A percentile compares a stretch with the other conserved stretches of the same genome.
Evolutionary conservation across 2,329 filamentous ascomycete genomes (phyloP).

Genomic region (Cytospora mali): DNA sequence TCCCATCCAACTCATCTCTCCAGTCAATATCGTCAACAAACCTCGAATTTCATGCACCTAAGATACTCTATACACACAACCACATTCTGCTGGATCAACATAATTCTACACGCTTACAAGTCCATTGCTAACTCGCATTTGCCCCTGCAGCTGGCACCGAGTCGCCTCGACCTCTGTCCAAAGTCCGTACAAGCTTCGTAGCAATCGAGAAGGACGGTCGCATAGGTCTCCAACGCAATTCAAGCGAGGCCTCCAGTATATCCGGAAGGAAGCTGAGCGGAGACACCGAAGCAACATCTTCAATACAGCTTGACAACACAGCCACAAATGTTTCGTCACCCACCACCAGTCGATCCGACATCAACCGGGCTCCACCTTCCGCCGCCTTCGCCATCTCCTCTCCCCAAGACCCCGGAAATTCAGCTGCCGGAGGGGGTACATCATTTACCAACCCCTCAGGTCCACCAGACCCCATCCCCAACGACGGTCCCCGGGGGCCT

Average conservation of each 20-base stretch:
- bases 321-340: conserved; percentile 33
- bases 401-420: conserved; percentile 37
- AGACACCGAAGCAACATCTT: conserved; percentile 43
- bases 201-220: conserved; percentile 69
- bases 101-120: background rate
- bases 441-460: conserved; percentile 6
- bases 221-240: conserved; percentile 53
- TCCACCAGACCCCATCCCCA: conserved; percentile 1
- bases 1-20: background rate
- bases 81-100: background rate
- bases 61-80: background rate
- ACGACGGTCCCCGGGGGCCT: background rate
- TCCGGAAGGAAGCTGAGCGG: conserved; percentile 42
- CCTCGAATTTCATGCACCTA: background rate
- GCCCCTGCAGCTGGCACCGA: conserved; percentile 41
- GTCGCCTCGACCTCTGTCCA: conserved; percentile 69
- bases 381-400: conserved; percentile 29
- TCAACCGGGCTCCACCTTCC: conserved; percentile 5
- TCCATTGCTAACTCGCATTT: conserved; percentile 13
- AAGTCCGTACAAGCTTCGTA: conserved; percentile 75
- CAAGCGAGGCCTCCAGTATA: conserved; percentile 46
- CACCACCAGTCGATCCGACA: conserved; percentile 12
- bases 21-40: background rate
- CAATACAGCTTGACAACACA: conserved; percentile 43
- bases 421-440: conserved; percentile 36